A percentile compares a stretch with the other conserved stretches of the same genome.
Conservation (phyloP, 805 yeast species). For the Blastobotrys robertii region DNA sequence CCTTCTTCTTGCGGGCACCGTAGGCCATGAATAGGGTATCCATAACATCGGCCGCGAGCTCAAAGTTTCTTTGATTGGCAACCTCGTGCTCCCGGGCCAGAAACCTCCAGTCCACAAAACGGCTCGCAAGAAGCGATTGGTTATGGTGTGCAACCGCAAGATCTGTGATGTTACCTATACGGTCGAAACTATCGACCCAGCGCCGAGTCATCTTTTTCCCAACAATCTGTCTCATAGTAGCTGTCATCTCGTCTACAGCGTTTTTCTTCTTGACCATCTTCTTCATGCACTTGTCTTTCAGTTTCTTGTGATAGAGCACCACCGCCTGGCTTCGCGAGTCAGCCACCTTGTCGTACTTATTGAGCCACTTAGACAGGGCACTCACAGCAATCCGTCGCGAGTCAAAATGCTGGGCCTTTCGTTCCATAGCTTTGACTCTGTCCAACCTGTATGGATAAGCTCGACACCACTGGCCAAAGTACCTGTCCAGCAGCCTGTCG, state of each 20-base stretch:
- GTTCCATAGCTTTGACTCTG: constrained; percentile 1
- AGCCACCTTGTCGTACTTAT: neutral
- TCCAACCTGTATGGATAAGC: neutral
- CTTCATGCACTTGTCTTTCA: no score
- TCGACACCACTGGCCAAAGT: constrained; percentile 2
- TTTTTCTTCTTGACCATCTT: no score
- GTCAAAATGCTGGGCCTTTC: constrained; percentile 1
- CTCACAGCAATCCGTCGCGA: constrained; percentile 3
- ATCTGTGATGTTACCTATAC: neutral
- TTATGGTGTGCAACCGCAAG: neutral
- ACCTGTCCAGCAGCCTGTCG: neutral
- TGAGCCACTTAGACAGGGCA: neutral
- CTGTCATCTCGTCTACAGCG: no score
- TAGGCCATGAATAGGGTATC: neutral
- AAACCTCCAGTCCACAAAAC: neutral
- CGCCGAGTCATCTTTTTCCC: no score
- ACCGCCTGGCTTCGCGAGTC: no score
- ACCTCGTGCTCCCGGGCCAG: neutral
- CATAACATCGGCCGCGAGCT: neutral
- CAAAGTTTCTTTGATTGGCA: neutral
- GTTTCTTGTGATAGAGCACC: no score
- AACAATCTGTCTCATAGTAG: no score
- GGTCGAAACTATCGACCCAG: no score
- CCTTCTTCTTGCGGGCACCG: neutral
- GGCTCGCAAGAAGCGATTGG: neutral